Evolutionary conservation across 1,139 yeast species (phyloP), one percentile per base, ranked within the genome.

Genomic region (Scheffersomyces quercinus): DNA sequence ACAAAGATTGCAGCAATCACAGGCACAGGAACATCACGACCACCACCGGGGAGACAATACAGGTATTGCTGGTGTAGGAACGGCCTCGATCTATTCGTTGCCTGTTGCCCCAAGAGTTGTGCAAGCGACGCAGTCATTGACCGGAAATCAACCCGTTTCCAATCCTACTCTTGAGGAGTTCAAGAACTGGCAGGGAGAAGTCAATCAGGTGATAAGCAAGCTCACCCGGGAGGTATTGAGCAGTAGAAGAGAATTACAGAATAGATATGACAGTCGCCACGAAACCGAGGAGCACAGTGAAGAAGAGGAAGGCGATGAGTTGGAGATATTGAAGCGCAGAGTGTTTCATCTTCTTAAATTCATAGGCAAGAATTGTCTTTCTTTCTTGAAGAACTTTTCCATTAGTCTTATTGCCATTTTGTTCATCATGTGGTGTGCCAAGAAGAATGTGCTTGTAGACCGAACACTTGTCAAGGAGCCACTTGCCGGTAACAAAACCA

Each of bases 121-220:
- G 43, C 20, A 36, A 38, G 28, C 35, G 37, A 16, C 37, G 42
- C 10, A 46, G 41, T 35, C 46, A 13, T 31, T 42, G 29, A 41
- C 55, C 28, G 44, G 47, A 26, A 39, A 43, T 30, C 20, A 35
- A 13, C 29, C 35, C 12, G 33, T 34, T 15, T 9, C 28, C 40
- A 39, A 29, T 37, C 37, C 50, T 5, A 40, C 52, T 7, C 45
- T 65, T 44, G 75, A 69, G 37, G 79, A 74, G 36, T 70, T 74
- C 48, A 67, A 65, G 44, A 62, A 59, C 16, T 74, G 79, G 79
- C 79, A 74, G 53, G 67, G 68, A 11, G 78, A 74, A 45, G 72
- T 74, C 31, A 74, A 73, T 48, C 52, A 64, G 40, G 65, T 73
- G 31, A 67, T 74, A 41, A 68, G 67, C 43, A 69, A 65, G 49